phyloP scores from a whole-genome alignment of 2,329 filamentous ascomycete genomes.

The Cercospora zeae-maydis region DNA sequence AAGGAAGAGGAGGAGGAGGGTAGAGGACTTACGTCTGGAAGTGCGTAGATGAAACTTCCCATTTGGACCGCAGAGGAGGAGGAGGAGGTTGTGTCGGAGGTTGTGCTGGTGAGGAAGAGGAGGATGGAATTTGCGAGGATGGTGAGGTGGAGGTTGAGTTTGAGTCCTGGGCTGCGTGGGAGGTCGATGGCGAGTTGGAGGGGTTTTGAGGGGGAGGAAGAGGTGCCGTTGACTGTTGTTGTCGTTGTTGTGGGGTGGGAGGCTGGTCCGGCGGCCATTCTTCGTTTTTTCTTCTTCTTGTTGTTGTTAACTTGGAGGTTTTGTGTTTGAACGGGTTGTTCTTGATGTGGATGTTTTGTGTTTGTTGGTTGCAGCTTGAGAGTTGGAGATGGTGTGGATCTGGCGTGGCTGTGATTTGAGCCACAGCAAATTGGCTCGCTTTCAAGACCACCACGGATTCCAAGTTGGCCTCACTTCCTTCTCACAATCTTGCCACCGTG shows the following conservation, averaged over 20 bases:
- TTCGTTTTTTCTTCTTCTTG: too few species aligned
- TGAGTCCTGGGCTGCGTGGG: conserved; percentile 55
- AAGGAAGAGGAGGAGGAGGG: background rate
- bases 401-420: background rate
- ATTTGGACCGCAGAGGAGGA: conserved; percentile 49
- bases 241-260: conserved; percentile 8
- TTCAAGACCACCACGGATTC: background rate
- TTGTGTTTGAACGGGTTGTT: too few species aligned
- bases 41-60: conserved; percentile 89
- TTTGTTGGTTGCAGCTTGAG: background rate
- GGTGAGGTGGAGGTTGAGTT: conserved; percentile 58
- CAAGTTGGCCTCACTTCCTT: background rate
- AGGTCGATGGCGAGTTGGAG: conserved; percentile 57
- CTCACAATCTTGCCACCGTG: background rate
- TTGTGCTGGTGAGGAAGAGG: conserved; percentile 56
- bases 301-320: too few species aligned
- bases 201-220: conserved; percentile 38
- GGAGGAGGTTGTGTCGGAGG: conserved; percentile 40
- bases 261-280: too few species aligned
- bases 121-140: conserved; percentile 51
- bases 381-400: background rate
- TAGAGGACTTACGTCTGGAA: conserved; percentile 70
- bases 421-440: background rate
- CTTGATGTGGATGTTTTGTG: background rate
- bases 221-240: conserved; percentile 29